These are phyloP conservation scores for Alloteropsis semialata DNA, from an alignment of 176 grass and related monocot genomes.

Conservation along the genomic window DNA sequence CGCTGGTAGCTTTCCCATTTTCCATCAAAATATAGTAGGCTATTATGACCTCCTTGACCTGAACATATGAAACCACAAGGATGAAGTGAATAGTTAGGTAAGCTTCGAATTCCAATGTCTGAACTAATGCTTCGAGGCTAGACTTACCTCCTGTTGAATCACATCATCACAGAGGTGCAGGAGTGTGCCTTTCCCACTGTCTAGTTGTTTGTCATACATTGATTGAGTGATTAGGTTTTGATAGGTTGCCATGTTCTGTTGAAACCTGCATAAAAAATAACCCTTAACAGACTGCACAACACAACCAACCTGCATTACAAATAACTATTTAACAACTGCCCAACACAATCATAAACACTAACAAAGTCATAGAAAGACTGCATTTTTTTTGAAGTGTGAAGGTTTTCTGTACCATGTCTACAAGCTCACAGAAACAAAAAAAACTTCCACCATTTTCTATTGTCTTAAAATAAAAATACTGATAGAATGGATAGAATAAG, in stretches of 20 bases:
- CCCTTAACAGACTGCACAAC: background rate
- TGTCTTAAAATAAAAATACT: background rate
- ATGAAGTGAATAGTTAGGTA: slow-evolving; percentile 21
- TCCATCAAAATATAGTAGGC: slow-evolving; percentile 99
- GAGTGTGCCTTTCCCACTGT: slow-evolving; percentile 95
- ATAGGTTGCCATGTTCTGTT: slow-evolving; percentile 95
- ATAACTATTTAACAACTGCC: background rate
- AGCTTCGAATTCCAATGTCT: background rate
- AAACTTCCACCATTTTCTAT: background rate
- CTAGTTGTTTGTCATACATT: slow-evolving; percentile 99
- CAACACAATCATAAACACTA: background rate
- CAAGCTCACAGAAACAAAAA: background rate
- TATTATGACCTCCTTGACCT: slow-evolving; percentile 98
- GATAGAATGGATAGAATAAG: background rate
- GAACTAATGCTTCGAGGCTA: background rate
- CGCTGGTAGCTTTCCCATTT: slow-evolving; percentile 83
- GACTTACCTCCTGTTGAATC: slow-evolving; percentile 93
- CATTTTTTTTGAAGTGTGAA: background rate
- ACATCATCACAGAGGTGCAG: slow-evolving; percentile 94
- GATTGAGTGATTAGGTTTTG: slow-evolving; percentile 95
- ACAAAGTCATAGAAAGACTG: background rate
- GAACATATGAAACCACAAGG: slow-evolving; percentile 26
- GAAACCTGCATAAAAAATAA: slow-evolving; percentile 64
- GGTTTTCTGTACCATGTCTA: background rate
- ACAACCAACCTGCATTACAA: slow-evolving; percentile 42